Evolutionary conservation across 768 basidiomycete genomes (phyloP), one percentile per base, ranked within the genome.

Genomic region (Suillus subalutaceus): DNA sequence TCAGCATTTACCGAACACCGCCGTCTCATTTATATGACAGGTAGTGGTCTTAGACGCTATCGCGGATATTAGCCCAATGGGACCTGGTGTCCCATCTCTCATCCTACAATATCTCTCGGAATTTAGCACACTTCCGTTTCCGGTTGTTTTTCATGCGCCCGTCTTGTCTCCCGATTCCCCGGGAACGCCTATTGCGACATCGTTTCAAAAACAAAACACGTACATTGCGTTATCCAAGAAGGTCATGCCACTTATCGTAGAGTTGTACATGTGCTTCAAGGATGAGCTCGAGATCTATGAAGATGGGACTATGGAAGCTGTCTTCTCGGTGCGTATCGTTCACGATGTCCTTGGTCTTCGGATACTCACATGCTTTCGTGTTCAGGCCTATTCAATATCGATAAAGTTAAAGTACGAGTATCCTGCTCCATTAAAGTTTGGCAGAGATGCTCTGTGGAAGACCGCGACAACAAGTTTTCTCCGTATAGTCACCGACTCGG

Each of bases 391-490:
- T 71, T 87, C 92, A 5, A 90, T 97, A 38, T 95, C 97, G 2
- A 88, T 98, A 74, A 94, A 96, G 73, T 80, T 99, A 69, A 96
- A 96, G 78, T 97, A 98, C 69, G 94, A 97, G 44, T 97, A 96
- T 75, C 96, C 97, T 0, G 80, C 92, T 0, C 86, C 96, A 0
- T 94, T 91, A 48, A 95, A 90, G 73, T 93, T 88, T 73, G 94
- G 93, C 3, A 90, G 93, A 63, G 97, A 96, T 72, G 79, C 77
- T 0, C 80, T 99, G 3, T 99, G 97, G 97, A 96, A 96, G 79
- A 96, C 94, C 0, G 96, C 94, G 23, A 94, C 92, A 2, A 85
- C 83, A 16, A 88, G 83, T 71, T 94, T 93, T 77, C 79, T 96
- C 71, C 81, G 82, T 15, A 84, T 93, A 40, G 89, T 93, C 53